A percentile compares a stretch with the other conserved stretches of the same genome.
Conservation (phyloP, 1,139 yeast species). For the Groenewaldozyma sp. region DNA sequence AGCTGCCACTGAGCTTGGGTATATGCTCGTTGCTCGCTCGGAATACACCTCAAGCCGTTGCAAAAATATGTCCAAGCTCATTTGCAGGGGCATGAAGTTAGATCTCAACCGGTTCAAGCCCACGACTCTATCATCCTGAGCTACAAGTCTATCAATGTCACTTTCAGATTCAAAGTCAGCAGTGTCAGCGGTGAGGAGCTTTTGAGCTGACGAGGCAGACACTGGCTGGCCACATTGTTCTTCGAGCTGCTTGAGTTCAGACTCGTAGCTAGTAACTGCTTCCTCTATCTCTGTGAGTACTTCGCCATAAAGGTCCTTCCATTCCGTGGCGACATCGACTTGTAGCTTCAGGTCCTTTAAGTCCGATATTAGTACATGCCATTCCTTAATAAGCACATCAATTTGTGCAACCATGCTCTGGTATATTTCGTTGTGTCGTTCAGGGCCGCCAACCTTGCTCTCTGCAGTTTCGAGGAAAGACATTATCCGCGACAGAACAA, state of each 20-base stretch:
- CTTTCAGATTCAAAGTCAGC: constrained; percentile 6
- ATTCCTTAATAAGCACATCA: too few species aligned
- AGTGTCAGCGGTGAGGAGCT: too few species aligned
- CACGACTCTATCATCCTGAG: neutral
- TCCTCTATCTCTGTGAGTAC: constrained; percentile 43
- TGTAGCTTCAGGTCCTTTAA: constrained; percentile 35
- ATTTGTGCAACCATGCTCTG: too few species aligned
- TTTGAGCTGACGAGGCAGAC: constrained; percentile 10
- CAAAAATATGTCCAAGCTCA: too few species aligned
- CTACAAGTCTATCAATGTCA: constrained; percentile 3
- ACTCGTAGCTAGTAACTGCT: too few species aligned
- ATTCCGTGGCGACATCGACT: constrained; percentile 48
- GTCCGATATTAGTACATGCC: constrained; percentile 35
- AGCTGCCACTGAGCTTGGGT: constrained; percentile 23
- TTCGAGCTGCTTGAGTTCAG: constrained; percentile 35
- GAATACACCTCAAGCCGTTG: too few species aligned
- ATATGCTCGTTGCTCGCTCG: too few species aligned
- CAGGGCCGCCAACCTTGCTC: constrained; percentile 13
- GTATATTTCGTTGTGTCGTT: too few species aligned
- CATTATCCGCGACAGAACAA: constrained; percentile 37
- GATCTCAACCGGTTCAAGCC: too few species aligned
- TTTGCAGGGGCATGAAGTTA: too few species aligned
- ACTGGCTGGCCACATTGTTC: constrained; percentile 28
- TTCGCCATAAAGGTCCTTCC: constrained; percentile 45
- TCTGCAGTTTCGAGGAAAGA: constrained; percentile 29